Conservation (phyloP, 805 yeast genomes). For the Pichia rugopelliculosa region DNA sequence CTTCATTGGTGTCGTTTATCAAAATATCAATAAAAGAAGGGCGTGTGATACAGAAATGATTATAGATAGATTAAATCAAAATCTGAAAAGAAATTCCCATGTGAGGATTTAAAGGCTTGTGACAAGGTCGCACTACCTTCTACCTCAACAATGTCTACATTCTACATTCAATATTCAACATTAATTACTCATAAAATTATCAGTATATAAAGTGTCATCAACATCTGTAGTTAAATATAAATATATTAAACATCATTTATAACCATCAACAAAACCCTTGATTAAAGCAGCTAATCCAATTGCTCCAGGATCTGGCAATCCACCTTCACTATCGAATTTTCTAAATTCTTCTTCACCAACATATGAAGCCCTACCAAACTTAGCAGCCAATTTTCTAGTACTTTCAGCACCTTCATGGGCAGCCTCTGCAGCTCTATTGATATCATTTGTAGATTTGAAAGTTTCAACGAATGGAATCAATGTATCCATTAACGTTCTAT, state of each 20-base stretch:
- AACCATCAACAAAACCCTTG: slow-evolving; percentile 25
- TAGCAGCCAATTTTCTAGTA: slow-evolving; percentile 71
- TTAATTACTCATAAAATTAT: no score
- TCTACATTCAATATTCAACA: no score
- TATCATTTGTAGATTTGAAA: slow-evolving; percentile 42
- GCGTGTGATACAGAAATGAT: no score
- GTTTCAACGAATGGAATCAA: slow-evolving; percentile 77
- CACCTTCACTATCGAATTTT: slow-evolving; percentile 46
- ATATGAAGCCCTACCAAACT: slow-evolving; percentile 90
- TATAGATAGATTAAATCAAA: no score
- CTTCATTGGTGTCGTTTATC: slow-evolving; percentile 15
- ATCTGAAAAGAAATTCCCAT: no score
- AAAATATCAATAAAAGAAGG: no score
- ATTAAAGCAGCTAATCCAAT: slow-evolving; percentile 55
- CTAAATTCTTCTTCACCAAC: slow-evolving; percentile 57
- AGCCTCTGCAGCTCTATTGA: slow-evolving; percentile 55
- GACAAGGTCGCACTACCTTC: no score
- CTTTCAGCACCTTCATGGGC: slow-evolving; percentile 70
- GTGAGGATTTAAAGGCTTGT: no score
- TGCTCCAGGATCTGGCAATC: slow-evolving; percentile 95
- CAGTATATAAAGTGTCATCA: no score
- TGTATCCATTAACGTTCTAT: slow-evolving; percentile 83
- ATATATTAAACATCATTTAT: slow-evolving; percentile 6
- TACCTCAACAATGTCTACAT: no score
- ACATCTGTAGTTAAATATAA: no score